Base-by-base conservation (phyloP, 1,284 basidiomycete species). In the Puccinia novopanici region DNA sequence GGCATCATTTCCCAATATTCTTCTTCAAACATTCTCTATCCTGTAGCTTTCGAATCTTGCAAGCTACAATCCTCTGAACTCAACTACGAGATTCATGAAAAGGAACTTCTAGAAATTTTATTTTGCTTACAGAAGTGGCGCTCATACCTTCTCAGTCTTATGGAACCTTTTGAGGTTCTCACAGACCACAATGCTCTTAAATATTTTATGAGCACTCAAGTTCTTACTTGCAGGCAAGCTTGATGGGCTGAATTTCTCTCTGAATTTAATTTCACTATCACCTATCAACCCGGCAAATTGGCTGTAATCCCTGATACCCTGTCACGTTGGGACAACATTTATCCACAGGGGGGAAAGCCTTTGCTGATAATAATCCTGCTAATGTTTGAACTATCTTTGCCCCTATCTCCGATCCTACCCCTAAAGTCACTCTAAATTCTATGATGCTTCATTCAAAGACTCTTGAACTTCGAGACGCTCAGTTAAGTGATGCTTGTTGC, bases 1-100 rank as follows among this genome's bases (percentile, higher is more conserved):
- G 59, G 59, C 30, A 24, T 63, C 9, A 6, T 63, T 6, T 63
- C 59, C 37, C 27, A 63, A 13, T 6, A 30, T 13, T 10, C 24
- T 37, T 10, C 22, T 34, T 34, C 2, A 6, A 17, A 63, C 15
- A 17, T 34, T 34, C 27, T 37, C 34, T 24, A 63, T 22, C 65
- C 65, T n/a, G 65, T 68, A 4, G 65, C 65, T 13, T 68, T 48
- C n/a, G 3, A 48, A 48, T n/a, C 19, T 6, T 1, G n/a, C 0
- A 68, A 68, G 22, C 19, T 68, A 15, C 5, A 24, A 2, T 0
- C 8, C n/a, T 17, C 19, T 9, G 65, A 68, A 48, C 42, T 45
- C 27, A 68, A 68, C 48, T 68, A 68, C 48, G 42, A 48, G n/a
- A 68, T 68, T 50, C 42, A 48, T 30, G 65, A 68, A 15, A 68